Base-by-base conservation (phyloP, 306 rosid species). In the Glycine soja region DNA sequence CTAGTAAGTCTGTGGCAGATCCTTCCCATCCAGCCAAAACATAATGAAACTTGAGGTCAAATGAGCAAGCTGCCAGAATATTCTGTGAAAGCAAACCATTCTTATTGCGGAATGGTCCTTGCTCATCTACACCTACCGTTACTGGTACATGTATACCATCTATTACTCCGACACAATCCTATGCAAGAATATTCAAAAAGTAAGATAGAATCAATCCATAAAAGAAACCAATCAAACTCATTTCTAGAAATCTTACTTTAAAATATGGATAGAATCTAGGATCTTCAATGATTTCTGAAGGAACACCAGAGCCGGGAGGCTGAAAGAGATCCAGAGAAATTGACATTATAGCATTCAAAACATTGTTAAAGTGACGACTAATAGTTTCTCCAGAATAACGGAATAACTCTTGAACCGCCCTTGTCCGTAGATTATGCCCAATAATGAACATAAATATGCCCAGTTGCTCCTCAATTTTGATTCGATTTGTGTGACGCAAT, bases 11-110 rank as follows among this genome's bases (percentile, higher is more conserved):
- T 5, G 94, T 86, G 51, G 97, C 96, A 52, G 98, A 94, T 79
- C 98, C 98, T 90, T 94, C 98, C 97, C 98, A 94, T 15, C 98
- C 98, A 34, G 98, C 97, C 81, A 94, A 91, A 74, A 94, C 92
- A 56, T 92, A 94, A 84, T 90, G 94, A 81, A 94, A 92, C 89
- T 82, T 92, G 80, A 94, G 91, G 83, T 94, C 97, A 85, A 94
- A 90, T 4, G 98, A 94, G 89, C 95, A 94, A 15, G 98, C 98
- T 56, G 92, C 97, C 67, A 94, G 83, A 80, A 92, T 88, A 77
- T 86, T 82, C 83, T 94, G 98, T 19, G 98, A 92, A 81, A 90
- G 94, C 74, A 89, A 84, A 61, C 98, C 98, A 8, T 90, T 87
- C 89, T 88, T 92, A 82, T 94, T 86, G 78, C 98, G 98, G 88